Percentiles rank a stretch among this genome's conserved stretches.
phyloP scores from a whole-genome alignment of 2,329 filamentous ascomycete species.

The Cercospora sp. region DNA sequence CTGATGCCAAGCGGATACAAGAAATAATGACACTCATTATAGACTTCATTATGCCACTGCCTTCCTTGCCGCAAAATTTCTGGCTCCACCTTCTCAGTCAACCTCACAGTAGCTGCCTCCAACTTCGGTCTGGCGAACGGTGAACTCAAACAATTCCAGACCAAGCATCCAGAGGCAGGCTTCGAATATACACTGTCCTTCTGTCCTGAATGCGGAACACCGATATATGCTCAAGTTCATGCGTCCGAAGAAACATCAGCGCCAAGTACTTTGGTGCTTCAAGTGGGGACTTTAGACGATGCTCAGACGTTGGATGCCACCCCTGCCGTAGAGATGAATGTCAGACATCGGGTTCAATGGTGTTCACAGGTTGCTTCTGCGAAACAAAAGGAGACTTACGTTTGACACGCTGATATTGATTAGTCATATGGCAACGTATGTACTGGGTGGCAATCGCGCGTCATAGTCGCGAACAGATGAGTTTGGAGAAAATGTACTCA shows the following conservation, averaged over 20 bases:
- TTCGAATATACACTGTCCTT: not conserved
- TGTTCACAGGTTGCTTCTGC: not conserved
- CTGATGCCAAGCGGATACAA: not conserved
- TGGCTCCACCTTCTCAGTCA: not conserved
- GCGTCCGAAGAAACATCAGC: not conserved
- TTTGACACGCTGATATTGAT: not conserved
- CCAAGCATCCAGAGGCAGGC: not conserved
- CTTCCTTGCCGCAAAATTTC: not conserved
- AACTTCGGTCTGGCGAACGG: not conserved
- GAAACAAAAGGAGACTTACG: not conserved
- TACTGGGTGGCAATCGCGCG: too few species aligned
- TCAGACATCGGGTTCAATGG: not conserved
- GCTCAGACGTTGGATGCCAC: not conserved
- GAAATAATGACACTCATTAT: not conserved
- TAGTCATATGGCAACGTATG: too few species aligned
- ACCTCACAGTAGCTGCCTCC: not conserved
- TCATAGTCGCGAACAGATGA: too few species aligned
- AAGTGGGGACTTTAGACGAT: not conserved
- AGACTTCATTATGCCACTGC: not conserved
- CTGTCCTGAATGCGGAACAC: not conserved
- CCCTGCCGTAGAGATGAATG: not conserved
- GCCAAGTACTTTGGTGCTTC: not conserved
- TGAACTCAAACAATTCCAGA: not conserved
- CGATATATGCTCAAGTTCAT: not conserved
- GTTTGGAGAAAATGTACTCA: too few species aligned